A percentile compares a stretch with the other conserved stretches of the same genome.
phyloP scores from a whole-genome alignment of 768 basidiomycete species.

The Agaricus blazei region DNA sequence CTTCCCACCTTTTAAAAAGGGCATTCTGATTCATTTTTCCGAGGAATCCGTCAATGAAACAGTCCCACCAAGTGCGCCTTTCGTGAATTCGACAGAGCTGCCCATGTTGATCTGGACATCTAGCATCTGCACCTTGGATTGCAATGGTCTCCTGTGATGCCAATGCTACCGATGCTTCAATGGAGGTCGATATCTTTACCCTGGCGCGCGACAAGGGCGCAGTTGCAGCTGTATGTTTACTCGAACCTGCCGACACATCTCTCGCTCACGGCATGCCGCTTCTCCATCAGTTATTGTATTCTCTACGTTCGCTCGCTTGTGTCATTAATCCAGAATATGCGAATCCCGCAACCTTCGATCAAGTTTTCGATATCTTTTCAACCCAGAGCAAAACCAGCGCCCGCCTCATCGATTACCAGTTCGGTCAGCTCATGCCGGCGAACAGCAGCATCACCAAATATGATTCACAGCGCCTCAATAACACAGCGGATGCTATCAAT shows the following conservation, averaged over 20 bases:
- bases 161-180: constrained; percentile 63
- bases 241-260: neutral
- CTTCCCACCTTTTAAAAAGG: constrained; percentile 33
- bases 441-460: constrained; percentile 52
- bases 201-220: constrained; percentile 77
- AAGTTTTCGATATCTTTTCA: constrained; percentile 65
- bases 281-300: constrained; percentile 69
- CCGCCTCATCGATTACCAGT: constrained; percentile 51
- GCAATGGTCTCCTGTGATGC: constrained; percentile 81
- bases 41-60: constrained; percentile 48
- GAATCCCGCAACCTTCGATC: constrained; percentile 54
- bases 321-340: constrained; percentile 71
- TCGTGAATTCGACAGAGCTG: neutral
- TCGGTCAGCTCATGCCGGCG: constrained; percentile 49
- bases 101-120: constrained; percentile 11
- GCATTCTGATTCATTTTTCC: constrained; percentile 79
- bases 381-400: constrained; percentile 61
- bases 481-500: constrained; percentile 37
- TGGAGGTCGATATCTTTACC: constrained; percentile 73
- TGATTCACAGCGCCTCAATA: constrained; percentile 61
- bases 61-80: constrained; percentile 42
- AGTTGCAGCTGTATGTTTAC: constrained; percentile 59
- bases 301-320: constrained; percentile 66
- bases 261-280: neutral
- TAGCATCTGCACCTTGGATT: constrained; percentile 84